Conservation (phyloP, 2,329 filamentous ascomycete genomes). For the Aspergillus felis region DNA sequence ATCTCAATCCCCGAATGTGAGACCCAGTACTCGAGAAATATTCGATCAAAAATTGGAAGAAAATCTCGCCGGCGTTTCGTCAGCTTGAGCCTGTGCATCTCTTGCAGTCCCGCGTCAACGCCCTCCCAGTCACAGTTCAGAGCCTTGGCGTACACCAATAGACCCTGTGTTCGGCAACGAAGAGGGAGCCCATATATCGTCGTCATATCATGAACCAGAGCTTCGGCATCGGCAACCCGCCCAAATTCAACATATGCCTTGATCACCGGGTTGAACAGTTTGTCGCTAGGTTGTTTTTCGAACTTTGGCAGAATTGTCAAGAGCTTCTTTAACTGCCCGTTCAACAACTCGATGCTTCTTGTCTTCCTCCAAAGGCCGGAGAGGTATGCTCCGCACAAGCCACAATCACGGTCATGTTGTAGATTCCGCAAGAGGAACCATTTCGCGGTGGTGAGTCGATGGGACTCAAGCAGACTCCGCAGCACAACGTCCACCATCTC, state of each 20-base stretch:
- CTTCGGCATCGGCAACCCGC: conserved; percentile 31
- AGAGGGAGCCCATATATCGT: conserved; percentile 25
- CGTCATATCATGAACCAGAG: conserved; percentile 34
- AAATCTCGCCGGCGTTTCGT: conserved; percentile 29
- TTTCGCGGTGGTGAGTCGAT: conserved; percentile 35
- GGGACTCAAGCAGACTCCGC: conserved; percentile 35
- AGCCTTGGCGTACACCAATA: conserved; percentile 36
- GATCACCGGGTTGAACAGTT: conserved; percentile 39
- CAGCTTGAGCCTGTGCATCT: conserved; percentile 33
- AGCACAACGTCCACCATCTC: conserved; percentile 34
- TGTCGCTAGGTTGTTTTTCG: conserved; percentile 31
- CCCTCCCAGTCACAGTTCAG: conserved; percentile 38
- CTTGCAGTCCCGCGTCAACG: conserved; percentile 35
- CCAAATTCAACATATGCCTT: conserved; percentile 39
- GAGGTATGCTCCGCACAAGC: conserved; percentile 35
- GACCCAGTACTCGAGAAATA: conserved; percentile 41
- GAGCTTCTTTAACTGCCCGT: conserved; percentile 30
- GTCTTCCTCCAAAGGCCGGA: conserved; percentile 39
- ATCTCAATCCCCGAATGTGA: conserved; percentile 32
- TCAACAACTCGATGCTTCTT: conserved; percentile 32
- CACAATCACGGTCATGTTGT: conserved; percentile 30
- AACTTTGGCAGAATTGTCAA: conserved; percentile 24
- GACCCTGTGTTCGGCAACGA: conserved; percentile 32
- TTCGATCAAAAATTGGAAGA: conserved; percentile 33
- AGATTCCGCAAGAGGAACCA: conserved; percentile 32